Conservation (phyloP, 345 rosid species). For the sweet orange (Citrus sinensis) region DNA sequence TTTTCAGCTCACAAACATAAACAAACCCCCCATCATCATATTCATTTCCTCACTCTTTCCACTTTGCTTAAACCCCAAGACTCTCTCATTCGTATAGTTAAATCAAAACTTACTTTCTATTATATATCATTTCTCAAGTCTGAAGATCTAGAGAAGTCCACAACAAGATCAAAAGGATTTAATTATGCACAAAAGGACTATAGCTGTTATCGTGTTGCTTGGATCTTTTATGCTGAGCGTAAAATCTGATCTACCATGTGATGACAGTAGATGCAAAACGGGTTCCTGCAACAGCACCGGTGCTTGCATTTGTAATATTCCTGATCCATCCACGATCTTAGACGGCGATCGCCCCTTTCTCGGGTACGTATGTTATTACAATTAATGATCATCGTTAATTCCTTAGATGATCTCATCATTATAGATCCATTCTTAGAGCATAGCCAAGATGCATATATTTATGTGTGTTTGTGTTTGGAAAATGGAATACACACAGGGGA, state of each 20-base stretch:
- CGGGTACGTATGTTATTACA: conserved; percentile 14
- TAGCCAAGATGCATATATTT: background rate
- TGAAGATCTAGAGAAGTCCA: background rate
- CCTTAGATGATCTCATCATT: background rate
- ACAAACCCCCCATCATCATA: background rate
- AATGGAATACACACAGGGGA: conserved; percentile 16
- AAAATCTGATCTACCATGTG: conserved; percentile 11
- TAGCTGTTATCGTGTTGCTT: conserved; percentile 4
- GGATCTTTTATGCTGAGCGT: conserved; percentile 8
- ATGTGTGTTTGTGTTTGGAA: background rate
- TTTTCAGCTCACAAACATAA: conserved; percentile 12
- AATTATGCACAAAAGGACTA: background rate
- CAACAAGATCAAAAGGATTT: background rate
- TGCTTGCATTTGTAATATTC: conserved; percentile 28
- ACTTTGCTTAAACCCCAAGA: conserved; percentile 23
- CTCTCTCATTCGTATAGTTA: background rate
- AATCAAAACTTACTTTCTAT: background rate
- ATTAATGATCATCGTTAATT: too few relatives aligned
- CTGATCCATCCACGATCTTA: conserved; percentile 35
- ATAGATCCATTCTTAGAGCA: background rate
- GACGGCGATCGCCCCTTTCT: conserved; percentile 36
- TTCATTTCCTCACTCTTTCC: background rate
- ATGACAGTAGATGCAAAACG: conserved; percentile 19
- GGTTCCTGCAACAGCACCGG: conserved; percentile 19
- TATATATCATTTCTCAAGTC: too few relatives aligned